phyloP scores from a whole-genome alignment of 495 filamentous ascomycete species.

The Hypomontagnella submonticulosa region DNA sequence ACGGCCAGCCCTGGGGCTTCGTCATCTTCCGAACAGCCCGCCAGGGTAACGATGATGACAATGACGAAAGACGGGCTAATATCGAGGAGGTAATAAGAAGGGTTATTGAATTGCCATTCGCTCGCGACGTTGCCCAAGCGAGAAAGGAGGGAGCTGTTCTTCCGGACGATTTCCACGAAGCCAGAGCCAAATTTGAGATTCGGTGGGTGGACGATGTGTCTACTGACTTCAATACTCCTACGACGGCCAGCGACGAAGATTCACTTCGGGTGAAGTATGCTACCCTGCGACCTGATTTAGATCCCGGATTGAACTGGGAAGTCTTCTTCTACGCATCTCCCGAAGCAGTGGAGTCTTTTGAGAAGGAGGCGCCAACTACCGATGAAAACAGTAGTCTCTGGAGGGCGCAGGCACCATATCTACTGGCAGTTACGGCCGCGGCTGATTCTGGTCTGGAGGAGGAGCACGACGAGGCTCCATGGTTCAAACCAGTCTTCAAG shows the following conservation, averaged over 20 bases:
- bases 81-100: background rate
- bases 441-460: background rate
- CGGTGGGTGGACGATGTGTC: conserved; percentile 1
- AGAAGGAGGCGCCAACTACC: background rate
- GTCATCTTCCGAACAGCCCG: conserved; percentile 1
- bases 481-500: conserved; percentile 8
- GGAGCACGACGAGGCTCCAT: background rate
- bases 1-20: conserved; percentile 2
- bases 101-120: background rate
- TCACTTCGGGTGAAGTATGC: background rate
- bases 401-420: background rate
- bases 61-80: background rate
- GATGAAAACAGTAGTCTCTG: conserved; percentile 1
- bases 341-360: background rate
- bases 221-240: too few relatives aligned
- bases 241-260: background rate
- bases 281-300: background rate
- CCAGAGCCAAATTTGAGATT: background rate
- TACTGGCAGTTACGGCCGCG: background rate
- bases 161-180: conserved; percentile 8
- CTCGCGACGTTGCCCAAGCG: background rate
- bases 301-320: background rate
- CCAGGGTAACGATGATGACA: background rate
- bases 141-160: background rate
- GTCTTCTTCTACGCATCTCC: conserved; percentile 9